Evolutionary conservation across 2,329 filamentous ascomycete genomes (phyloP).

Genomic region (Calcarisporium arbuscula): DNA sequence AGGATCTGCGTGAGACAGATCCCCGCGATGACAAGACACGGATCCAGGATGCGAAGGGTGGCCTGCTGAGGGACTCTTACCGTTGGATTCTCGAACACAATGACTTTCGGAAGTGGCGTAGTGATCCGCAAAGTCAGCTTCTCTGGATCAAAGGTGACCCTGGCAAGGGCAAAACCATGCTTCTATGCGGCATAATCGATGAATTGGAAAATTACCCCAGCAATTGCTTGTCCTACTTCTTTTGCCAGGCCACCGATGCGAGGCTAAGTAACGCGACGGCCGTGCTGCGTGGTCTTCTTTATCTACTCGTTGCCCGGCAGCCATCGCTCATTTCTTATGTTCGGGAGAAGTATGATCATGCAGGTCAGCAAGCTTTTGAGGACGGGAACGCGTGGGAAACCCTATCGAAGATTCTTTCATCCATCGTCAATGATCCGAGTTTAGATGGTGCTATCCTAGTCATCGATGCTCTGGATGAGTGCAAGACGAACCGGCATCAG

Average conservation of each 20-base stretch:
- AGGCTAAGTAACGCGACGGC: conserved; percentile 30
- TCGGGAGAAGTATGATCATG: conserved; percentile 23
- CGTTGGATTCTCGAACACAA: conserved; percentile 25
- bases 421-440: conserved; percentile 31
- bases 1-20: conserved; percentile 20
- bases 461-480: conserved; percentile 43
- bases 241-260: conserved; percentile 34
- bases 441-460: conserved; percentile 26
- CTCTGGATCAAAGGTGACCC: conserved; percentile 28
- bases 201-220: conserved; percentile 7
- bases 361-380: conserved; percentile 30
- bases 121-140: conserved; percentile 12
- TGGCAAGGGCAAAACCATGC: conserved; percentile 32
- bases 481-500: conserved; percentile 11
- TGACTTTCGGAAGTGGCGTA: conserved; percentile 19
- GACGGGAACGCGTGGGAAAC: conserved; percentile 29
- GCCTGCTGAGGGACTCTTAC: conserved; percentile 24
- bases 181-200: conserved; percentile 22
- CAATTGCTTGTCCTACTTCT: conserved; percentile 25
- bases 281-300: conserved; percentile 37
- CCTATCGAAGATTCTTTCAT: conserved; percentile 28
- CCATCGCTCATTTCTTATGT: conserved; percentile 27
- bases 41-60: conserved; percentile 28
- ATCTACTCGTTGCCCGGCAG: conserved; percentile 27
- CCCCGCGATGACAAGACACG: conserved; percentile 26